Conservation (phyloP, 371 early-diverging fungal species). For the Circinella minor region DNA sequence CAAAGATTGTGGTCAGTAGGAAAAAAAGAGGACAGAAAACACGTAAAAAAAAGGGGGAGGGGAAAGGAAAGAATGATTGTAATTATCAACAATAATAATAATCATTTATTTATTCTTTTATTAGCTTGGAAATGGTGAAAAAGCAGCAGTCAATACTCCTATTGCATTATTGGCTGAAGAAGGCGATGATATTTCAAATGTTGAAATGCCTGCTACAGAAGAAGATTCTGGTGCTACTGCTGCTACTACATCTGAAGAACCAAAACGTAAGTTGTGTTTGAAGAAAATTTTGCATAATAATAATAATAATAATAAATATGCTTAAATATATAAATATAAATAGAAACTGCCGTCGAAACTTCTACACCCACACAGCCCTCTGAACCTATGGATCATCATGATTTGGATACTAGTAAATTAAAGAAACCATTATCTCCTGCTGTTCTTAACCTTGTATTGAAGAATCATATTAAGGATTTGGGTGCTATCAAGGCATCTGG, state of each 20-base stretch:
- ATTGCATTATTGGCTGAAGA: constrained; percentile 91
- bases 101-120: background rate
- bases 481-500: constrained; percentile 74
- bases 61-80: constrained; percentile 38
- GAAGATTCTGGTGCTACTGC: constrained; percentile 11
- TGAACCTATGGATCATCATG: constrained; percentile 46
- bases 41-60: constrained; percentile 22
- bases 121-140: constrained; percentile 62
- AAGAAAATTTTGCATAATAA: background rate
- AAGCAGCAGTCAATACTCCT: constrained; percentile 69
- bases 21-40: too few relatives aligned
- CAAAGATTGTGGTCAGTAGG: constrained; percentile 77
- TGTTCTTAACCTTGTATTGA: constrained; percentile 61
- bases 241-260: background rate
- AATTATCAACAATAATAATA: background rate
- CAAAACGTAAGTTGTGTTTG: constrained; percentile 8
- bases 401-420: constrained; percentile 46
- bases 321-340: too few relatives aligned
- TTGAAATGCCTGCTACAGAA: constrained; percentile 64
- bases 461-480: constrained; percentile 68
- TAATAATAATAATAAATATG: too few relatives aligned
- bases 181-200: constrained; percentile 82
- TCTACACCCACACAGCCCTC: constrained; percentile 23
- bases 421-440: constrained; percentile 73
- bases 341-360: background rate